Percentiles rank a stretch among this genome's conserved stretches.
phyloP scores from a whole-genome alignment of 371 early-diverging fungal genomes.

The Mucor plumbeus region DNA sequence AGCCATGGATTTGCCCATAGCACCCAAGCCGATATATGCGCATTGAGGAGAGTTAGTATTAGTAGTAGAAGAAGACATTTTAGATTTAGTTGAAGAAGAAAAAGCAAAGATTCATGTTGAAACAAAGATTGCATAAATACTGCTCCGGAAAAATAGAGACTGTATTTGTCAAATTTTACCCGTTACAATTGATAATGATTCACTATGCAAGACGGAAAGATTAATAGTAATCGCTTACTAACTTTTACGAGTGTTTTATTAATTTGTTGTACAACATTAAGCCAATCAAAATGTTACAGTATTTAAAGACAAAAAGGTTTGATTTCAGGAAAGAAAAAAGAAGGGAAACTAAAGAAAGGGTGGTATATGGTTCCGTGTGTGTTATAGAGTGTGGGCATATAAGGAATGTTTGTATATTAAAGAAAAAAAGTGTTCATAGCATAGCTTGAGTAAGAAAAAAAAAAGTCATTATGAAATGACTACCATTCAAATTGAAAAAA shows the following conservation, averaged over 20 bases:
- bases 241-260: constrained; percentile 3
- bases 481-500: not conserved
- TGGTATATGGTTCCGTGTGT: constrained; percentile 13
- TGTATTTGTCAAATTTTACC: constrained; percentile 1
- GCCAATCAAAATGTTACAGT: not conserved
- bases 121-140: not conserved
- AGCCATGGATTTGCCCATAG: constrained; percentile 59
- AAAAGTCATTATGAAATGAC: not conserved
- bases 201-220: not conserved
- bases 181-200: not conserved
- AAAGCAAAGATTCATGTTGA: not conserved
- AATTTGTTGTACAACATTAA: constrained; percentile 8
- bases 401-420: not conserved
- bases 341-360: constrained; percentile 3
- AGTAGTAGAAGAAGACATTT: constrained; percentile 14
- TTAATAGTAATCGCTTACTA: not conserved
- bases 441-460: not conserved
- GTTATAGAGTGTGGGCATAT: not conserved
- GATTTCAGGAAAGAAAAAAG: not conserved
- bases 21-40: constrained; percentile 64
- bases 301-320: constrained; percentile 7
- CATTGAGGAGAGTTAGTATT: constrained; percentile 23
- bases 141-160: not conserved
- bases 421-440: not conserved
- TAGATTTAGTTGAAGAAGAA: not conserved